Base-by-base conservation (phyloP, 257 asterid species). In the Solanum lignicaule region DNA sequence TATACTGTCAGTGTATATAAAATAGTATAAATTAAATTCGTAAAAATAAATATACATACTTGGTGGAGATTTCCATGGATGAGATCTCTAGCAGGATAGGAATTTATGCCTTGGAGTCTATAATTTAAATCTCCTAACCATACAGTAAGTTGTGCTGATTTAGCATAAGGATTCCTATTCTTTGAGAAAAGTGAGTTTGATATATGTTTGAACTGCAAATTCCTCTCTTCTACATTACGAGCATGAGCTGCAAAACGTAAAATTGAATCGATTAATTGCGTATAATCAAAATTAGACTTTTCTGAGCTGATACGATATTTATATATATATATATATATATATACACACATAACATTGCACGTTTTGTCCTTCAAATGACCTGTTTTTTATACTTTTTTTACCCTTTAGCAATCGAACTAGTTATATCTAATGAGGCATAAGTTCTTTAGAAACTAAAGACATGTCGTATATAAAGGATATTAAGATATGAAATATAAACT, bases 91-190 rank as follows among this genome's bases (percentile, higher is more conserved):
- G 94, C 97, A 0, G 97, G 95, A 75, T 89, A 89, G 0, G 94
- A 88, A 4, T 90, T 86, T 68, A 94, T 91, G n/a, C 94, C 97
- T 91, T 92, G 87, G 3, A 95, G 90, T 81, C 97, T 93, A 20
- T 95, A 95, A 65, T 95, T 95, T 87, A 95, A 93, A 88, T 95
- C 98, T 46, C 98, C 98, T 78, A 95, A 90, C 98, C 97, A 94
- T 15, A 95, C 91, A 3, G 94, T 95, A 38, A 94, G 60, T 85
- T 92, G 95, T 39, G 96, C 89, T 1, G 92, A 88, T 73, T 85
- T 87, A 25, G 93, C 87, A 85, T 88, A 89, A 5, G 94, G 94
- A 88, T 94, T 94, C 89, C 82, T 86, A 5, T 90, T 76, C 87
- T 93, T 87, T 58, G 96, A 90, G 90, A 94, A 94, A 25, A 95